Conservation (phyloP, 1,284 basidiomycete species). For the Termitomyces sp. region DNA sequence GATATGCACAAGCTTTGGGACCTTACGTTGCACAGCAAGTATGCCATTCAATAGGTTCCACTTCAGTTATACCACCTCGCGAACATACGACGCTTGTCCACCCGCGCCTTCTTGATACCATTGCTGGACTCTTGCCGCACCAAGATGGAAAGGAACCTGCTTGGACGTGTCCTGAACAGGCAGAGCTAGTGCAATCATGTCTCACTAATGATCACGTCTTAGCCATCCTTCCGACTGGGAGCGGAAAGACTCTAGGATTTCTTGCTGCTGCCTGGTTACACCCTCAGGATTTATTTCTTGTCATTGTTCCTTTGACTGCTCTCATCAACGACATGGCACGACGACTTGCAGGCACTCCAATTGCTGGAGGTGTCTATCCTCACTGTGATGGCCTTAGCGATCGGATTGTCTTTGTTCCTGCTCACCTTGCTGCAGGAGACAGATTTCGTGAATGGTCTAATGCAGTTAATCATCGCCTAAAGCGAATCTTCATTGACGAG, state of each 20-base stretch:
- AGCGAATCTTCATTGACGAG: not conserved
- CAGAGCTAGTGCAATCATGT: not conserved
- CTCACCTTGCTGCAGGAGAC: not conserved
- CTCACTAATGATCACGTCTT: not conserved
- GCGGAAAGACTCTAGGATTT: not conserved
- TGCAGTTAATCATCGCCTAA: too few relatives aligned
- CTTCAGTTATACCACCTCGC: too few relatives aligned
- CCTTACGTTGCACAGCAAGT: not conserved
- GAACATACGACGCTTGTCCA: not conserved
- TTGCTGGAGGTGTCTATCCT: not conserved
- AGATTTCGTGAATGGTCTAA: too few relatives aligned
- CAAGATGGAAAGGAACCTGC: not conserved
- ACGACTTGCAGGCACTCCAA: not conserved
- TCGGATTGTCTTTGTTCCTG: not conserved
- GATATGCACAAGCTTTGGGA: too few relatives aligned
- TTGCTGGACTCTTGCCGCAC: not conserved
- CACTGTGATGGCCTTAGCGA: not conserved
- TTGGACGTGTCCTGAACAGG: conserved; percentile 1
- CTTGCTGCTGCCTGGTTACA: not conserved
- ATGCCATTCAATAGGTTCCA: not conserved
- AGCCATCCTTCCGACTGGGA: not conserved
- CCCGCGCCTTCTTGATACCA: not conserved
- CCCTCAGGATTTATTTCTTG: not conserved
- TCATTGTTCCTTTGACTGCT: not conserved
- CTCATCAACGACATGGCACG: not conserved